phyloP scores from a whole-genome alignment of 257 asterid genomes.

The Solanum lycopersicoides region DNA sequence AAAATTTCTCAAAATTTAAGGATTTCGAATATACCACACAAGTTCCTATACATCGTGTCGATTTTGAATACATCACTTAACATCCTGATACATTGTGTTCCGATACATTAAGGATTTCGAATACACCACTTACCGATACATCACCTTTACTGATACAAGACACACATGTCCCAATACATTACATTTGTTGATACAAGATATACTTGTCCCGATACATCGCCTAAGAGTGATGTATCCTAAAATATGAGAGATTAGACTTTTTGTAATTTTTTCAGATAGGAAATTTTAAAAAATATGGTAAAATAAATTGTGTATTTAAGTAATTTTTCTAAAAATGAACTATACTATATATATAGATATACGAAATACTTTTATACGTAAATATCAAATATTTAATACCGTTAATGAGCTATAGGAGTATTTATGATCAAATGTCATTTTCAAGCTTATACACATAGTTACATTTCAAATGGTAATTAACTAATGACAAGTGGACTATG shows the following conservation, averaged over 20 bases:
- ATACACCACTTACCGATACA: not conserved
- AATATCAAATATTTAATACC: not conserved
- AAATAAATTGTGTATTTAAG: no score
- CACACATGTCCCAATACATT: no score
- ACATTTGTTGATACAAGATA: not conserved
- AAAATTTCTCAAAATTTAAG: not conserved
- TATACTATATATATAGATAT: no score
- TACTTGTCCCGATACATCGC: accelerated
- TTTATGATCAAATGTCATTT: not conserved
- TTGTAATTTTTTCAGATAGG: no score
- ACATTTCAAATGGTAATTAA: not conserved
- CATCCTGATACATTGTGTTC: accelerated
- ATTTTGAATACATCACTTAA: no score
- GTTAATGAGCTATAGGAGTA: not conserved
- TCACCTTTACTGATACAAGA: no score
- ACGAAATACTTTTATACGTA: no score
- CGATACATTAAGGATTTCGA: no score
- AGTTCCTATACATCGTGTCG: accelerated
- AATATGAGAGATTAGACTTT: no score
- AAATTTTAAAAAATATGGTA: no score
- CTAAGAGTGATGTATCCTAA: not conserved
- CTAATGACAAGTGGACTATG: not conserved
- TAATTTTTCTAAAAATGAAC: no score
- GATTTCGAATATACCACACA: not conserved
- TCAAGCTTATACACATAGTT: not conserved